A percentile compares a stretch with the other conserved stretches of the same genome.
Conservation (phyloP, 2,329 filamentous ascomycete genomes). For the Sclerotinia glacialis region DNA sequence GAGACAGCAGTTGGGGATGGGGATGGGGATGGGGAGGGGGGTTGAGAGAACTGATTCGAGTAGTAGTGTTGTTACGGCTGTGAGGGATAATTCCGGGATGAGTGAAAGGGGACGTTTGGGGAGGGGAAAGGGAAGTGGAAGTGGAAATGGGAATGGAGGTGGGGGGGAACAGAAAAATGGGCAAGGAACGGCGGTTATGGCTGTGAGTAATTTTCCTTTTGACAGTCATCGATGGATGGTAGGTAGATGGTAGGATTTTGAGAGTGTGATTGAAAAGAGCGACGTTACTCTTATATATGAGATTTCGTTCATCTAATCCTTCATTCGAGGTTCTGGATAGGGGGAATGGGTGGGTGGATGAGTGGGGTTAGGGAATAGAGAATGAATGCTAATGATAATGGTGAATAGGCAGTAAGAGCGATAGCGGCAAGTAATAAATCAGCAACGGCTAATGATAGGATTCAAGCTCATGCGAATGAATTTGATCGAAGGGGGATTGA, state of each 20-base stretch:
- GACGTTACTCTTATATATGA: not conserved
- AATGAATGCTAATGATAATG: not conserved
- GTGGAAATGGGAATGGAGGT: not conserved
- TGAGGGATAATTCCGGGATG: slow-evolving; percentile 31
- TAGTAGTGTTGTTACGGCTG: slow-evolving; percentile 33
- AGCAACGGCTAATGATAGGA: not conserved
- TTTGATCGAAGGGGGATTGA: not conserved
- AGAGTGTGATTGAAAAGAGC: not conserved
- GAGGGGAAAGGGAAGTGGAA: slow-evolving; percentile 22
- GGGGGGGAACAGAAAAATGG: not conserved
- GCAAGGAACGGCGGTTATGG: slow-evolving; percentile 21
- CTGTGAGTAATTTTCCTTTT: not conserved
- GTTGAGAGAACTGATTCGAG: slow-evolving; percentile 29
- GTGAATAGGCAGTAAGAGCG: slow-evolving; percentile 2
- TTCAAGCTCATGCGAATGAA: not conserved
- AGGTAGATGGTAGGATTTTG: not conserved
- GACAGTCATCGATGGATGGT: no score
- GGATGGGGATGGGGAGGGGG: not conserved
- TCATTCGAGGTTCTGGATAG: not conserved
- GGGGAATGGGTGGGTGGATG: no score
- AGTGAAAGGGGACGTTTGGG: not conserved
- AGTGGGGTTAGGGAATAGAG: not conserved
- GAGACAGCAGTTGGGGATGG: not conserved
- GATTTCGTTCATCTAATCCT: no score
- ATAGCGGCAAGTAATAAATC: slow-evolving; percentile 16